Base-by-base conservation (phyloP, 352 stramenopile species). In the Pythium chondricola region DNA sequence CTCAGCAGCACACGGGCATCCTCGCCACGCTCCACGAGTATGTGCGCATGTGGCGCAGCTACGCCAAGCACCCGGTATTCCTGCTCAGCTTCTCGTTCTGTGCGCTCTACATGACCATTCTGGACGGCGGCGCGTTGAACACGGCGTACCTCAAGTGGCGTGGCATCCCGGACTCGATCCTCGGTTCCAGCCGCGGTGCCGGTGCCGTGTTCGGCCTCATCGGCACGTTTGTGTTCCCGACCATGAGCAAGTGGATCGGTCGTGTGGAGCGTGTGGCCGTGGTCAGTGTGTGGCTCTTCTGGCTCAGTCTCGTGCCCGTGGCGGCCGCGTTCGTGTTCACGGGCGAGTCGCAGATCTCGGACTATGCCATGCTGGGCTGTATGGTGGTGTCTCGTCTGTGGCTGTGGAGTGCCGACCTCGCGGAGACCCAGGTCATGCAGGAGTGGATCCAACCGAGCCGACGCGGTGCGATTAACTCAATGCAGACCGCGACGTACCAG, bases 141-240 rank as follows among this genome's bases (percentile, higher is more conserved):
- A 63, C 54, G 7, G 54, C 50, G 1, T 63, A 63, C 21, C 54
- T 63, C 47, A 63, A 63, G 36, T 63, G 54, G 54, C 54, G 54
- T 20, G 54, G 47, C 13, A 54, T 63, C n/a, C 54, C 54, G 0
- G 42, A 63, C 48, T 57, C 54, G 7, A 32, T 57, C 18, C 32
- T 63, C 9, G 54, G 54, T 8, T 13, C 36, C 3, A 63, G 54
- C 38, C 47, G 54, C 3, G 54, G 54, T 40, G 47, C 47, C 17
- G 47, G 54, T 25, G 54, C 47, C 1, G 36, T 53, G 16, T 53
- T 49, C 20, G 54, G 54, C 20, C 38, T 63, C 11, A 20, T 63
- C 13, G 54, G 54, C n/a, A 63, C 54, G 8, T 52, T 63, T 17
- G 43, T 63, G 5, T 63, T 58, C 27, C 56, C 48, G 8, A 45